Conservation (phyloP, 768 basidiomycete species). For the Boletales sp. region DNA sequence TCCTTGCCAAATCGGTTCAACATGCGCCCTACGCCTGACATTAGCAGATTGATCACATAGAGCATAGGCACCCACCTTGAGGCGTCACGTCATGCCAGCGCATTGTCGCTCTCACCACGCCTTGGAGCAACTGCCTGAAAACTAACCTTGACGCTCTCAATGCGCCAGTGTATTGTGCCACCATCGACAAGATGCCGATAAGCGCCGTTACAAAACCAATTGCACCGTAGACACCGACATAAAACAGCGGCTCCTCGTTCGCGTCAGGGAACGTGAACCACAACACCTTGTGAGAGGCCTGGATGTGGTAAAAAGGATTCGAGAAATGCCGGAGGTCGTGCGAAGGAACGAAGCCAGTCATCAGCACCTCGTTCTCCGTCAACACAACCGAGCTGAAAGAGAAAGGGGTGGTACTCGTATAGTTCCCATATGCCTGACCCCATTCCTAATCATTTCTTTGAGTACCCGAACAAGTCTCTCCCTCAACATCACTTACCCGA, state of each 20-base stretch:
- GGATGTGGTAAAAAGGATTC: slow-evolving; percentile 17
- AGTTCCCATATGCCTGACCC: slow-evolving; percentile 23
- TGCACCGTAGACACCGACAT: slow-evolving; percentile 61
- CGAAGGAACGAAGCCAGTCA: slow-evolving; percentile 21
- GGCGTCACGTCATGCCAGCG: slow-evolving; percentile 84
- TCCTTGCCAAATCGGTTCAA: slow-evolving; percentile 87
- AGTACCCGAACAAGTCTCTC: not conserved
- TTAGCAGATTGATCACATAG: too few species aligned
- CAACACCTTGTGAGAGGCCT: slow-evolving; percentile 1
- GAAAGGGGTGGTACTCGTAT: slow-evolving; percentile 6
- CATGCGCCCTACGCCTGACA: slow-evolving; percentile 56
- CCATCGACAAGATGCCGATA: slow-evolving; percentile 42
- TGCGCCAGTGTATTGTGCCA: slow-evolving; percentile 57
- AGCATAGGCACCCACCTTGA: slow-evolving; percentile 42
- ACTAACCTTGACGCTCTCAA: slow-evolving; percentile 34
- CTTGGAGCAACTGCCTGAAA: slow-evolving; percentile 54
- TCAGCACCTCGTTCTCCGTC: slow-evolving; percentile 28
- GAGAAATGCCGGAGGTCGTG: slow-evolving; percentile 14
- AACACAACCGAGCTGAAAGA: slow-evolving; percentile 18
- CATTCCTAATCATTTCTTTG: slow-evolving; percentile 19
- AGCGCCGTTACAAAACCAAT: slow-evolving; percentile 53
- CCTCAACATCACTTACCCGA: slow-evolving; percentile 12
- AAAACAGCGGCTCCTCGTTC: slow-evolving; percentile 63
- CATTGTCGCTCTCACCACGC: slow-evolving; percentile 80
- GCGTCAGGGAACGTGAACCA: slow-evolving; percentile 43